Evolutionary conservation across 495 filamentous ascomycete genomes (phyloP), one percentile per base, ranked within the genome.

Genomic region (Penicillium chermesinum): DNA sequence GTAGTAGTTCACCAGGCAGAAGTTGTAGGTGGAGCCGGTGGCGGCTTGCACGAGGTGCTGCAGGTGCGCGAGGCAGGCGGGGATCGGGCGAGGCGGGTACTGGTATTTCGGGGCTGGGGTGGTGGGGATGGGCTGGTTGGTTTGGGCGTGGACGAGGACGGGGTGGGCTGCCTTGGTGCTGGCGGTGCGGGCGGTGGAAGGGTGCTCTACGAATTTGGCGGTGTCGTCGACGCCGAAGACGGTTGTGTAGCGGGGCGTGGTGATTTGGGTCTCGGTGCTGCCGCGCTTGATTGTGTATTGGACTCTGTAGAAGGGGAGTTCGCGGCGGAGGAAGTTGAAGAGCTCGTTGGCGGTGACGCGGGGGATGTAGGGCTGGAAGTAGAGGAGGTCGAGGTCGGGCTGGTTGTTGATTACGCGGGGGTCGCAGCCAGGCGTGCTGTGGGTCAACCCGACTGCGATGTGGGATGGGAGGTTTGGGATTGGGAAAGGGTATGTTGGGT

Each of bases 1-100:
- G 63, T 89, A 89, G 70, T 89, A 89, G 54, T 89, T 89, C 7
- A 89, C 83, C 2, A 89, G 70, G 46, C 78, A 79, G 65, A 88
- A 87, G 54, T 91, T 89, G 63, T 84, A 89, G 2, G 48, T 74
- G n/a, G 44, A 35, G 25, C 39, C 43, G 1, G 83, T 85, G 3
- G 77, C 70, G 4, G 69, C 62, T 63, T 88, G 81, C 5, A 82
- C 78, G 27, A 73, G 56, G 27, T 59, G 59, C 3, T 78, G 72
- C 1, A 89, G 71, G 1, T 62, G 49, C 33, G 83, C 73, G 1
- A 89, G 75, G 56, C 84, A 86, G 25, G 76, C 58, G 0, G 86
- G 86, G 8, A 89, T 74, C 2, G 85, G 85, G 1, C 84, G 75
- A 0, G 86, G 86, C 0, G 59, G 52, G 55, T 72, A 78, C 35